A percentile compares a stretch with the other conserved stretches of the same genome.
These are phyloP conservation scores for Huiozyma naganishii DNA, from an alignment of 805 yeast genomes.

Conservation along the genomic window DNA sequence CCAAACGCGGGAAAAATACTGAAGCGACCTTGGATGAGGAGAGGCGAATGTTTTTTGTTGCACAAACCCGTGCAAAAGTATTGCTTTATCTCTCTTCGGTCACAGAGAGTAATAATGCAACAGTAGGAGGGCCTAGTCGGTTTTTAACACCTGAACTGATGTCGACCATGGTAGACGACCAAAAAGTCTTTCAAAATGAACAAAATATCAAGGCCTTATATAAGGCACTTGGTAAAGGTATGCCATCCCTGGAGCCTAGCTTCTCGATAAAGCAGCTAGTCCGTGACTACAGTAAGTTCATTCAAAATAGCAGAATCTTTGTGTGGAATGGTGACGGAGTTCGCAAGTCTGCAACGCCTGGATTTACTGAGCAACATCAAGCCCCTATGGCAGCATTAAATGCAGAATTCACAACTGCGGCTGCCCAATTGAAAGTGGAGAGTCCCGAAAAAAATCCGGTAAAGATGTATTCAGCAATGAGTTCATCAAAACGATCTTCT, in stretches of 20 bases:
- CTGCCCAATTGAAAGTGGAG: constrained; percentile 12
- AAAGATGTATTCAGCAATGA: background rate
- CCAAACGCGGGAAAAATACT: constrained; percentile 3
- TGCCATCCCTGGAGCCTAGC: constrained; percentile 1
- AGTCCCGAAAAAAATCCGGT: constrained; percentile 3
- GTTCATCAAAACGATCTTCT: too few species aligned
- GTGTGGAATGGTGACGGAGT: constrained; percentile 22
- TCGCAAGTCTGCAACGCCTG: constrained; percentile 10
- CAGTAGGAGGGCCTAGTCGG: constrained; percentile 21
- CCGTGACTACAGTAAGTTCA: constrained; percentile 20
- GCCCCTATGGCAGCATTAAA: background rate
- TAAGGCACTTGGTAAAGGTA: constrained; percentile 7
- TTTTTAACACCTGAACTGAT: constrained; percentile 22
- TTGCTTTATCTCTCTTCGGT: constrained; percentile 36
- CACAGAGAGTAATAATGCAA: constrained; percentile 15
- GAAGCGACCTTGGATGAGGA: constrained; percentile 50
- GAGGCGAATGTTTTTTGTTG: constrained; percentile 77
- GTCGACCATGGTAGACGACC: constrained; percentile 19
- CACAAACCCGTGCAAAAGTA: constrained; percentile 70
- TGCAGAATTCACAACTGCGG: constrained; percentile 23
- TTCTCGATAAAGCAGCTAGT: constrained; percentile 19
- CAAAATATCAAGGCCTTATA: constrained; percentile 17
- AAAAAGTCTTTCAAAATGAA: constrained; percentile 15
- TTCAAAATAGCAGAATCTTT: constrained; percentile 21
- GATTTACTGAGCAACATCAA: constrained; percentile 12